phyloP scores from a whole-genome alignment of 2,329 filamentous ascomycete species.

The Fusarium musae region DNA sequence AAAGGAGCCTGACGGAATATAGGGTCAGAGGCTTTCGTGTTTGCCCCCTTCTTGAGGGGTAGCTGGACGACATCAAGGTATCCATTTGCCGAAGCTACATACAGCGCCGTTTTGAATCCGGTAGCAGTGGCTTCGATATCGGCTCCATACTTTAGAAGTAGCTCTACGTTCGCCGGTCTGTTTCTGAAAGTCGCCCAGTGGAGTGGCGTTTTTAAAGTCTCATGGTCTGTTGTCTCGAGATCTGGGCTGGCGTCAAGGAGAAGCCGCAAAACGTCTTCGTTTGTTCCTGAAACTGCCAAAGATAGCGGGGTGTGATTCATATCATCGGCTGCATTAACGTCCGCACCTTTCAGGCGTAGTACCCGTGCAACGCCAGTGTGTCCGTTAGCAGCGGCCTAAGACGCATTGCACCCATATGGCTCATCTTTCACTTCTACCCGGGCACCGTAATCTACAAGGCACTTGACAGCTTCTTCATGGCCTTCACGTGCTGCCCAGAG shows the following conservation, averaged over 20 bases:
- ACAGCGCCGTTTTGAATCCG: not conserved
- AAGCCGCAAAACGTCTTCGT: not conserved
- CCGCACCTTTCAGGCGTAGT: not conserved
- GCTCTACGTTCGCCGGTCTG: not conserved
- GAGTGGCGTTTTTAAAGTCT: not conserved
- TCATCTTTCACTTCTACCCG: not conserved
- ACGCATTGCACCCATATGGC: not conserved
- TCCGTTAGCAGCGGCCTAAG: not conserved
- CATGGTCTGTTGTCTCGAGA: accelerated
- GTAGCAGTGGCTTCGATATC: not conserved
- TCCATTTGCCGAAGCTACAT: accelerated
- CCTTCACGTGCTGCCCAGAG: not conserved
- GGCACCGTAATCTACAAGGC: not conserved
- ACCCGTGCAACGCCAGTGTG: not conserved
- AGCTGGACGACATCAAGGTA: not conserved
- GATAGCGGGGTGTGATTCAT: not conserved
- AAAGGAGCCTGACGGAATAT: not conserved
- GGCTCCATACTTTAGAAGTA: not conserved
- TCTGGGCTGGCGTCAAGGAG: not conserved
- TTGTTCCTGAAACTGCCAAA: not conserved
- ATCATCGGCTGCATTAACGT: not conserved
- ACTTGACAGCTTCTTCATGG: not conserved
- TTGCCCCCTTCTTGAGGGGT: not conserved
- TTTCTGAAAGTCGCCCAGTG: not conserved
- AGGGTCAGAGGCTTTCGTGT: not conserved